Base-by-base conservation (phyloP, 2,329 filamentous ascomycete species). In the Eurotiales sp. region DNA sequence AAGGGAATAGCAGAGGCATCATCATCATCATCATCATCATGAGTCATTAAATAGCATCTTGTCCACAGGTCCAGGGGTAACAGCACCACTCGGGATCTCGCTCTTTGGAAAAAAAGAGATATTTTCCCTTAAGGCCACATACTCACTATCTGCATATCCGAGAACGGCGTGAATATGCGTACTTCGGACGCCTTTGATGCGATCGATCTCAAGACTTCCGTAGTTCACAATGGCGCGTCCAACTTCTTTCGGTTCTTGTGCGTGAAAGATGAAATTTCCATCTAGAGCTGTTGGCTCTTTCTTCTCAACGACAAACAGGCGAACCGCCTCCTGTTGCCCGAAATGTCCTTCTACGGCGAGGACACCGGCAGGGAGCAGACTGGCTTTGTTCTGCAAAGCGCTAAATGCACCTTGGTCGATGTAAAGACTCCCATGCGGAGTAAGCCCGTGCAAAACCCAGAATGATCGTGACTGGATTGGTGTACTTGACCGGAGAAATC, bases 381-480 rank as follows among this genome's bases (percentile, higher is more conserved):
- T 89, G 0, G 91, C 90, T 72, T 95, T 95, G 64, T 85, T 84
- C 14, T 84, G 74, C 3, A 97, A 79, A 1, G 92, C 93, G 29
- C 79, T 77, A 71, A 90, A 85, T 3, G 92, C 92, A 37, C 93
- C 93, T n/a, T 82, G 75, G 73, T 99, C 93, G 61, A 99, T 95
- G 72, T 89, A 97, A 22, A 99, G 67, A 2, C 87, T 95, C 12
- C 93, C 93, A 63, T 95, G 91, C 0, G 93, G 90, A 21, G 86
- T 85, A 10, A 96, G 83, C 8, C 92, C 93, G 70, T 99, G 90
- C 0, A 97, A 79, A 44, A 99, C 85, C 93, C 93, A 99, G 78
- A 99, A 97, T 66, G 93, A 90, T 55, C 92, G 86, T 67, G 96
- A 93, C 51, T 90, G 85, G 54, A 97, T 93, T 1, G 92, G 91